A percentile compares a stretch with the other conserved stretches of the same genome.
Conservation (phyloP, 2,329 filamentous ascomycete species). For the Fusarium dimerum region DNA sequence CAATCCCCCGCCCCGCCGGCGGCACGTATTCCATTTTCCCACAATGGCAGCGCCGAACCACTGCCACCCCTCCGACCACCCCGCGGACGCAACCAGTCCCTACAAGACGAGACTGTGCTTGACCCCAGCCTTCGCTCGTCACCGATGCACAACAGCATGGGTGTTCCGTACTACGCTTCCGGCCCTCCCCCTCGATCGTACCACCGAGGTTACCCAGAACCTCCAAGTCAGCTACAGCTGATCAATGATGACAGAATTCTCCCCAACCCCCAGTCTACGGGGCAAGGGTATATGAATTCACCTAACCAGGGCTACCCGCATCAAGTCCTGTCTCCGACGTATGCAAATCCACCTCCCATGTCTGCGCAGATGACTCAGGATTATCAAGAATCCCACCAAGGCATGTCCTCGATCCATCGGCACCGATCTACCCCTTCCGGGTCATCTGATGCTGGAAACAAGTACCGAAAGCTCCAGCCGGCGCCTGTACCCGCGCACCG, state of each 20-base stretch:
- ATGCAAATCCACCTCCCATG: conserved; percentile 33
- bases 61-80: conserved; percentile 42
- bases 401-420: conserved; percentile 33
- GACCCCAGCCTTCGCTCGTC: conserved; percentile 34
- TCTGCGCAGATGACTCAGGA: conserved; percentile 35
- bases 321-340: conserved; percentile 40
- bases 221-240: conserved; percentile 34
- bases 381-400: conserved; percentile 37
- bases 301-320: conserved; percentile 34
- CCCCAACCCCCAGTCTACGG: conserved; percentile 35
- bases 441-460: conserved; percentile 41
- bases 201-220: conserved; percentile 33
- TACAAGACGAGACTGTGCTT: conserved; percentile 35
- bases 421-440: conserved; percentile 41
- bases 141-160: conserved; percentile 24
- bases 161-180: conserved; percentile 34
- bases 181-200: conserved; percentile 32
- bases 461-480: conserved; percentile 61
- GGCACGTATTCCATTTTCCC: conserved; percentile 38
- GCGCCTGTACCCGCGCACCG: conserved; percentile 56
- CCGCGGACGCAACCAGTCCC: conserved; percentile 35
- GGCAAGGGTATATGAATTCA: conserved; percentile 37
- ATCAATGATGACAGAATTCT: conserved; percentile 36
- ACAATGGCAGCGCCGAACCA: conserved; percentile 37
- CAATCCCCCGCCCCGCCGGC: conserved; percentile 30